Evolutionary conservation across 208 protist genomes (phyloP).

Genomic region (Vickermania ingenoplastis): DNA sequence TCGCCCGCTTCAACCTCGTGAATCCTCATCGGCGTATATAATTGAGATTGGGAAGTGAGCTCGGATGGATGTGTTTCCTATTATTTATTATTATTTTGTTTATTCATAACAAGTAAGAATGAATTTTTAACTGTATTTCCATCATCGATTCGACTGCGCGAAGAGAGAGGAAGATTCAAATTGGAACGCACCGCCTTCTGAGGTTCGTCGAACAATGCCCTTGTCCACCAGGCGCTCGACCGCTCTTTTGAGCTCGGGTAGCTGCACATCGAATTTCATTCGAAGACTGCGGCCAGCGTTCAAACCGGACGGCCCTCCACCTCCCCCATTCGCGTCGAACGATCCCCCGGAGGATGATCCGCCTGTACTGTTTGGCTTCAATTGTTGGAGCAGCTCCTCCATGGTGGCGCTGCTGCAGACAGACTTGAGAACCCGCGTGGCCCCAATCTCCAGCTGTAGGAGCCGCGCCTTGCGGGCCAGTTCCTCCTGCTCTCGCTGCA

Average conservation of each 20-base stretch:
- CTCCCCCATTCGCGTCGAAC: not conserved
- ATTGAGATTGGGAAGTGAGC: no score
- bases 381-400: not conserved
- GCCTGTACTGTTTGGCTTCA: not conserved
- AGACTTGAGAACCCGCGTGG: not conserved
- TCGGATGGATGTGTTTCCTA: no score
- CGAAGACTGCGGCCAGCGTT: no score
- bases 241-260: slow-evolving; percentile 83
- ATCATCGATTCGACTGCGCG: no score
- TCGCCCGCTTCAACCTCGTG: no score
- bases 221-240: slow-evolving; percentile 93
- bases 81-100: no score
- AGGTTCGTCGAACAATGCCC: slow-evolving; percentile 81
- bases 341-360: no score
- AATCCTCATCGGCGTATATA: no score
- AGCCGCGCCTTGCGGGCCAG: slow-evolving; percentile 74
- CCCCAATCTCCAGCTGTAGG: not conserved
- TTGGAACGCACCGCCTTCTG: no score
- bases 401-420: not conserved
- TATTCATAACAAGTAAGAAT: no score
- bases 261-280: slow-evolving; percentile 81
- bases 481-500: slow-evolving; percentile 68
- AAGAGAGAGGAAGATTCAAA: no score
- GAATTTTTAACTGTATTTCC: no score
- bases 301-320: not conserved